Evolutionary conservation across 164 flowering plant species (phyloP).

Genomic region (Vitis rupestris): DNA sequence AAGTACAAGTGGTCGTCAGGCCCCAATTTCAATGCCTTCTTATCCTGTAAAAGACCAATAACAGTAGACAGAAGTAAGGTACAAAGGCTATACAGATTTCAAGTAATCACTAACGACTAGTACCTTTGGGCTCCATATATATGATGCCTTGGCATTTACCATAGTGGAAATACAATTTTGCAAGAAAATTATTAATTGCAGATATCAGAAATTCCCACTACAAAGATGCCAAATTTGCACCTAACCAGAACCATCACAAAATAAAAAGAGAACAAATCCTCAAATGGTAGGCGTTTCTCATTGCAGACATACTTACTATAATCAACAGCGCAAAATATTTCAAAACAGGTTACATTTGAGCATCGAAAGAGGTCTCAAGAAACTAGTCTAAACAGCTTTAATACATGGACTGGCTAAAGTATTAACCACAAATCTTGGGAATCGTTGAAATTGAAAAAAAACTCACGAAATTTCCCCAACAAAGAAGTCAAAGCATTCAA

Average conservation of each 20-base stretch:
- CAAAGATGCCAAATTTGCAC: neutral
- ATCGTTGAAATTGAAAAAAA: neutral
- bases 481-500: too few relatives aligned
- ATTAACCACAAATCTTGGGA: neutral
- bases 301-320: neutral
- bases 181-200: neutral
- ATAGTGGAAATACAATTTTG: neutral
- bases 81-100: neutral
- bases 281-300: neutral
- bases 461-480: too few relatives aligned
- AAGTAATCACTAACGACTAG: neutral
- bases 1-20: slow-evolving; percentile 81
- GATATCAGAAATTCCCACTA: neutral
- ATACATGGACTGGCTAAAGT: neutral
- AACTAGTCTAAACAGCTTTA: neutral
- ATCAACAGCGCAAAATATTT: too few relatives aligned
- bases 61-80: neutral
- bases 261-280: neutral
- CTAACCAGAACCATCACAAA: neutral
- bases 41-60: slow-evolving; percentile 59
- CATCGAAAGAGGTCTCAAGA: neutral
- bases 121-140: neutral
- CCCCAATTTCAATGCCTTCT: slow-evolving; percentile 73
- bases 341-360: neutral
- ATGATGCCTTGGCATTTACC: neutral